Evolutionary conservation across 1,139 yeast genomes (phyloP).

Genomic region (Pichia sp.): DNA sequence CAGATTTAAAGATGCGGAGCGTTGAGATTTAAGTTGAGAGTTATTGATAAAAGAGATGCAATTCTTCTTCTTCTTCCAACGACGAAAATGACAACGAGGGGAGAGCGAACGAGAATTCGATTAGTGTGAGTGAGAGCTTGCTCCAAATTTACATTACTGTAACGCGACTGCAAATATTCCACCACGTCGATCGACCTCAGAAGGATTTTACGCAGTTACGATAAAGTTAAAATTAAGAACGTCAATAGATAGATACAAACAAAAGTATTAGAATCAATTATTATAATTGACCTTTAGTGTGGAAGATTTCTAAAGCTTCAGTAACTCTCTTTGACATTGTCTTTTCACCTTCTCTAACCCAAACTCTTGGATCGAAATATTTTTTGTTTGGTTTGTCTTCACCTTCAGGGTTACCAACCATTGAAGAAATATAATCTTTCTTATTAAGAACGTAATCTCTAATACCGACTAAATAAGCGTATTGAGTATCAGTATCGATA

Average conservation of each 20-base stretch:
- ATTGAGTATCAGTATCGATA: constrained; percentile 98
- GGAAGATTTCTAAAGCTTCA: constrained; percentile 83
- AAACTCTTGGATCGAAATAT: constrained; percentile 99
- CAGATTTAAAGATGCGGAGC: too few relatives aligned
- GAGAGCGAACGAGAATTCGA: too few relatives aligned
- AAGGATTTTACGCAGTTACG: neutral
- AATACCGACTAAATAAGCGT: constrained; percentile 92
- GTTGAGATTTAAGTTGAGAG: too few relatives aligned
- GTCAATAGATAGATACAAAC: too few relatives aligned
- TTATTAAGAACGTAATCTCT: constrained; percentile 93
- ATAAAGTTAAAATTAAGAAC: neutral
- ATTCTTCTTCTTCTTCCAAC: too few relatives aligned
- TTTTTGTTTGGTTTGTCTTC: constrained; percentile 98
- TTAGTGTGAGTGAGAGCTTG: too few relatives aligned
- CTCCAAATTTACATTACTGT: too few relatives aligned
- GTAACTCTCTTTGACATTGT: constrained; percentile 85
- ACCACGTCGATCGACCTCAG: neutral
- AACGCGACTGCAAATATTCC: too few relatives aligned
- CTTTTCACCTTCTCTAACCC: constrained; percentile 99
- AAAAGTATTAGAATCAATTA: neutral
- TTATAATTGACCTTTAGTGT: constrained; percentile 39
- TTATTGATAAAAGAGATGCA: too few relatives aligned
- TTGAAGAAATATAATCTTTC: constrained; percentile 85
- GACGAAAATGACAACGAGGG: too few relatives aligned
- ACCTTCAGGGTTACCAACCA: constrained; percentile 99